phyloP scores from a whole-genome alignment of 2,329 filamentous ascomycete genomes.

The Ascochyta lentis region DNA sequence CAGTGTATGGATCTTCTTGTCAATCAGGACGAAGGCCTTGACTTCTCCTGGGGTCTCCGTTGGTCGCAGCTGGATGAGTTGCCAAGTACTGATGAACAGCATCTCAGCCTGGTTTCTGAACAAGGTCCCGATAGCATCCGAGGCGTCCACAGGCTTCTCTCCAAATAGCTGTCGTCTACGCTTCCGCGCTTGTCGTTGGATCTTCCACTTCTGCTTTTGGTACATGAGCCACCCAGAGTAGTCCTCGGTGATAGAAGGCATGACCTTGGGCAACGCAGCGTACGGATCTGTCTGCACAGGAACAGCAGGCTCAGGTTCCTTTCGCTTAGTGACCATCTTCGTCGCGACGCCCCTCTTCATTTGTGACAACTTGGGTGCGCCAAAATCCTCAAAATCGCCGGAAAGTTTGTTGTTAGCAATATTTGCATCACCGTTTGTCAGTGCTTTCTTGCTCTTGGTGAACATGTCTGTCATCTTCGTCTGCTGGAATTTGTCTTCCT shows the following conservation, averaged over 20 bases:
- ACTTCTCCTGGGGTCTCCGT: conserved; percentile 88
- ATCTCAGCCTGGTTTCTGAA: conserved; percentile 93
- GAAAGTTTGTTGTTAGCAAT: conserved; percentile 63
- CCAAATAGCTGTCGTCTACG: conserved; percentile 91
- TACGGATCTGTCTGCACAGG: conserved; percentile 76
- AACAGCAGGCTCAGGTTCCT: conserved; percentile 53
- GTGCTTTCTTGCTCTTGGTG: conserved; percentile 70
- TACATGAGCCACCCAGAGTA: conserved; percentile 89
- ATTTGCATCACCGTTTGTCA: conserved; percentile 75
- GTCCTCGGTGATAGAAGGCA: conserved; percentile 85
- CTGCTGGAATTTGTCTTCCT: conserved; percentile 97
- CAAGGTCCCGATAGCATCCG: conserved; percentile 69
- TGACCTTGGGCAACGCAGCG: conserved; percentile 77
- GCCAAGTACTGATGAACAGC: conserved; percentile 92
- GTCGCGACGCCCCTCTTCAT: conserved; percentile 51
- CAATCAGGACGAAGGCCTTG: conserved; percentile 87
- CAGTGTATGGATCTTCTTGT: conserved; percentile 85
- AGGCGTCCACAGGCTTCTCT: conserved; percentile 70
- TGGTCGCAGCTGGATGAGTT: conserved; percentile 84
- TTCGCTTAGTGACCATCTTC: conserved; percentile 58
- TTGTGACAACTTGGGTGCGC: conserved; percentile 60
- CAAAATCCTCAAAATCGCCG: conserved; percentile 82
- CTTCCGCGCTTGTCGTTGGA: conserved; percentile 88
- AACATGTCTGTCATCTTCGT: conserved; percentile 98
- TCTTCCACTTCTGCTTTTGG: conserved; percentile 98